Evolutionary conservation across 441 rosid genomes (phyloP), one percentile per base, ranked within the genome.

Genomic region (Jatropha multifida): DNA sequence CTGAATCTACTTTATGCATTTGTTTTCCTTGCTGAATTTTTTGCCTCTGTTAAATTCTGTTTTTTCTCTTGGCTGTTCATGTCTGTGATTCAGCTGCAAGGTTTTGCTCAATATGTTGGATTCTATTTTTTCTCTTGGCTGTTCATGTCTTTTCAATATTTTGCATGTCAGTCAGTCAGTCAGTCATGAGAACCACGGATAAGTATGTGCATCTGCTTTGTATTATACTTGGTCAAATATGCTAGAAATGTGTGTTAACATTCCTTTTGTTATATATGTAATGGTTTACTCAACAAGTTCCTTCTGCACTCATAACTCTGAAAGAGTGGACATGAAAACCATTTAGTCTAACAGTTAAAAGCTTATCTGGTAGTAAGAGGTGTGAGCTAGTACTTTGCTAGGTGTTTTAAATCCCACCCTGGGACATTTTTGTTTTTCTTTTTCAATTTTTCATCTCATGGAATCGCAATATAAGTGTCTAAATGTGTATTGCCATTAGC

Each of bases 281-380:
- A 32, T 42, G 15, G 23, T 18, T 41, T 12, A 12, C n/a, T 13
- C 51, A 26, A 20, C 20, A 48, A 32, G 40, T 68, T 68, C 59
- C 56, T 68, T 48, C 7, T 71, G 13, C 26, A 15, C 55, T 40
- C 8, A 15, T 20, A 23, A 41, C 51, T 55, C 23, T n/a, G 40
- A 27, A n/a, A 71, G 66, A 59, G 13, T 42, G 66, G 42, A 71
- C 74, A n/a, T 42, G 9, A 46, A 58, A 71, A 26, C 26, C 54
- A 40, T 48, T 38, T 56, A 32, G 62, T 37, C 9, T 10, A 18
- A 8, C 55, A 70, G 32, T 56, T n/a, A 4, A 26, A 70, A 20
- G 2, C 56, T 60, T 4, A 37, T 32, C 65, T 41, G 17, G n/a
- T 58, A 3, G 3, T 2, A 37, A 13, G 65, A 56, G 38, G 27